phyloP scores from a whole-genome alignment of 2,329 filamentous ascomycete species.

The Decorospora gaudefroyi region DNA sequence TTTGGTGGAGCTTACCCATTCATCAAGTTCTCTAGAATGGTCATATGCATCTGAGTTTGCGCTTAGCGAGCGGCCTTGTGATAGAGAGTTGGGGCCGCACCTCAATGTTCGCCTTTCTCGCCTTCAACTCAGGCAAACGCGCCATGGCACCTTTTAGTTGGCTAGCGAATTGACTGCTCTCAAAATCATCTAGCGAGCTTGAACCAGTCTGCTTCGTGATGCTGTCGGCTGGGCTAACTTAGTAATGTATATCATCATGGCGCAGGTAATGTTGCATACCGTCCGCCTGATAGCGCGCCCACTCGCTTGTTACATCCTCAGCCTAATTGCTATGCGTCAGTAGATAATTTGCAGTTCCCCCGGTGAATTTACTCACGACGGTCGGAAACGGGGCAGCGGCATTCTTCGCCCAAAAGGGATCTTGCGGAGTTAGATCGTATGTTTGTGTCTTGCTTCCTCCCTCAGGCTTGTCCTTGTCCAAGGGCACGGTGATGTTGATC shows the following conservation, averaged over 20 bases:
- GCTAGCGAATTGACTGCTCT: slow-evolving; percentile 84
- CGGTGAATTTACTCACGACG: background rate
- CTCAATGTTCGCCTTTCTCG: slow-evolving; percentile 76
- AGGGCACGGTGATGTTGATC: slow-evolving; percentile 84
- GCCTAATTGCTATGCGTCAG: slow-evolving; percentile 89
- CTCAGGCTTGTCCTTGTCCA: slow-evolving; percentile 74
- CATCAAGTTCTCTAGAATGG: slow-evolving; percentile 88
- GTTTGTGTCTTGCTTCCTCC: slow-evolving; percentile 82
- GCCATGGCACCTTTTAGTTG: slow-evolving; percentile 97
- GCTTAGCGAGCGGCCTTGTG: slow-evolving; percentile 59
- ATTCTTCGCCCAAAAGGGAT: slow-evolving; percentile 97
- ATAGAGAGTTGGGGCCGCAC: background rate
- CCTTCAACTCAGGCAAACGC: slow-evolving; percentile 84
- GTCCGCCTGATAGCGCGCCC: slow-evolving; percentile 94
- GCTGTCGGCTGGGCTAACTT: slow-evolving; percentile 90
- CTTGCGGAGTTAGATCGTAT: slow-evolving; percentile 85
- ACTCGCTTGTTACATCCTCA: slow-evolving; percentile 91
- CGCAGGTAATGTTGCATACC: no score
- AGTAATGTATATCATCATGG: slow-evolving; percentile 77
- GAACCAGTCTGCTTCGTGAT: slow-evolving; percentile 95
- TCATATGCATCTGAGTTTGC: slow-evolving; percentile 85
- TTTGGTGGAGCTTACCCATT: no score
- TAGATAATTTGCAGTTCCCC: background rate
- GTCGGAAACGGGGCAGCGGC: slow-evolving; percentile 59
- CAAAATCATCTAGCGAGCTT: slow-evolving; percentile 88